Percentiles rank a stretch among this genome's conserved stretches.
phyloP scores from a whole-genome alignment of 2,329 filamentous ascomycete species.

The Cadophora gregata region DNA sequence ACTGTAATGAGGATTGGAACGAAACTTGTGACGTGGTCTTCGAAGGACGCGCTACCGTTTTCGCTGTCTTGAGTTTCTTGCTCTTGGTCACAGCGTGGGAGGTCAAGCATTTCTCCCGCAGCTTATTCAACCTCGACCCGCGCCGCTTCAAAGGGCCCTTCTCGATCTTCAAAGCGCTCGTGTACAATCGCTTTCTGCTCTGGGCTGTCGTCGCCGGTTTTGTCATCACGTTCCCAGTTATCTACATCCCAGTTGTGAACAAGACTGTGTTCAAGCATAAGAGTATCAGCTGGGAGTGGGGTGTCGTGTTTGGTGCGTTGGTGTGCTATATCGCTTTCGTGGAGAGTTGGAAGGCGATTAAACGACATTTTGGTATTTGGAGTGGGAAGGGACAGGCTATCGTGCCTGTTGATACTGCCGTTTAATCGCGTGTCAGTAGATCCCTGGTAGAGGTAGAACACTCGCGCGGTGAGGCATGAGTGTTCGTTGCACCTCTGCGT shows the following conservation, averaged over 20 bases:
- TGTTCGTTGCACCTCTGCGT: neutral
- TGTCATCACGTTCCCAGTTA: constrained; percentile 63
- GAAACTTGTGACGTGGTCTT: constrained; percentile 62
- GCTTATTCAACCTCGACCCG: constrained; percentile 71
- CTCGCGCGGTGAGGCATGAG: constrained; percentile 13
- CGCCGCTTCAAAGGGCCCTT: constrained; percentile 55
- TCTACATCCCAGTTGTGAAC: constrained; percentile 73
- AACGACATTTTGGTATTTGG: constrained; percentile 51
- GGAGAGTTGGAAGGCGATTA: constrained; percentile 73
- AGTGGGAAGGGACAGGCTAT: constrained; percentile 17
- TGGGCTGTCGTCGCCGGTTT: constrained; percentile 67
- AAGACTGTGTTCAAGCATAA: constrained; percentile 71
- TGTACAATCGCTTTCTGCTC: constrained; percentile 71
- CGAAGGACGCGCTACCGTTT: constrained; percentile 70
- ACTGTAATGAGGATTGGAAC: constrained; percentile 63
- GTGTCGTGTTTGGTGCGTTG: constrained; percentile 65
- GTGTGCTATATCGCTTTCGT: constrained; percentile 66
- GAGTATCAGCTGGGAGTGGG: constrained; percentile 75
- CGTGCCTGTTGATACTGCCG: neutral
- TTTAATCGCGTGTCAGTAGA: neutral
- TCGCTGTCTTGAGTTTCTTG: constrained; percentile 71
- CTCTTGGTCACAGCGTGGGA: constrained; percentile 75
- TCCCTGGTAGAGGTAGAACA: neutral
- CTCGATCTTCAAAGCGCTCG: constrained; percentile 65
- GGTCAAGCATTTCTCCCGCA: constrained; percentile 72